A percentile compares a stretch with the other conserved stretches of the same genome.
Conservation (phyloP, 1,139 yeast genomes). For the Schwanniomyces etchellsii region DNA sequence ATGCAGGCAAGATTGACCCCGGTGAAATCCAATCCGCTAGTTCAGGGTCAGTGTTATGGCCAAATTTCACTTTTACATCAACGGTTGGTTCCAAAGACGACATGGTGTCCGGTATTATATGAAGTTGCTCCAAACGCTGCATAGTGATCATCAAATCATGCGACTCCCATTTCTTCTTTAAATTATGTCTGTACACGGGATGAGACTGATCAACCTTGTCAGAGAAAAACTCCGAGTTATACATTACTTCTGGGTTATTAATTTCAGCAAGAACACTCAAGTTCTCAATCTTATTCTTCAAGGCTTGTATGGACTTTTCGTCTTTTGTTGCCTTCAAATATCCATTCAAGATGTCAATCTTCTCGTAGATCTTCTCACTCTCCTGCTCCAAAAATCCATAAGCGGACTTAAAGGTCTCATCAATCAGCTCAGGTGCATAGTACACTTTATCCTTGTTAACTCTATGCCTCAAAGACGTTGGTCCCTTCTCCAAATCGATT, state of each 20-base stretch:
- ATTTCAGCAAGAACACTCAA: constrained; percentile 47
- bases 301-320: constrained; percentile 5
- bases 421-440: constrained; percentile 61
- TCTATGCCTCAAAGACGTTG: constrained; percentile 19
- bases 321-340: constrained; percentile 5
- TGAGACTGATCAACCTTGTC: constrained; percentile 56
- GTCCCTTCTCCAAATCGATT: constrained; percentile 25
- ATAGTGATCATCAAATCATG: constrained; percentile 65
- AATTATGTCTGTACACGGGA: constrained; percentile 73
- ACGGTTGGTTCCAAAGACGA: constrained; percentile 85
- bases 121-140: constrained; percentile 86
- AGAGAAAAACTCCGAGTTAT: constrained; percentile 46
- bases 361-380: constrained; percentile 14
- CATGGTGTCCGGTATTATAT: constrained; percentile 87
- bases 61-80: constrained; percentile 71
- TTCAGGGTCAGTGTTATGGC: constrained; percentile 53
- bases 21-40: constrained; percentile 65
- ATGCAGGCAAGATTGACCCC: constrained; percentile 68
- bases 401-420: constrained; percentile 69
- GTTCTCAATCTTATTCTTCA: constrained; percentile 14
- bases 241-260: constrained; percentile 77
- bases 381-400: constrained; percentile 54
- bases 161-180: constrained; percentile 66
- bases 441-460: constrained; percentile 30
- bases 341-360: constrained; percentile 13